Evolutionary conservation across 208 protist species (phyloP).

Genomic region (Leishmania arabica): DNA sequence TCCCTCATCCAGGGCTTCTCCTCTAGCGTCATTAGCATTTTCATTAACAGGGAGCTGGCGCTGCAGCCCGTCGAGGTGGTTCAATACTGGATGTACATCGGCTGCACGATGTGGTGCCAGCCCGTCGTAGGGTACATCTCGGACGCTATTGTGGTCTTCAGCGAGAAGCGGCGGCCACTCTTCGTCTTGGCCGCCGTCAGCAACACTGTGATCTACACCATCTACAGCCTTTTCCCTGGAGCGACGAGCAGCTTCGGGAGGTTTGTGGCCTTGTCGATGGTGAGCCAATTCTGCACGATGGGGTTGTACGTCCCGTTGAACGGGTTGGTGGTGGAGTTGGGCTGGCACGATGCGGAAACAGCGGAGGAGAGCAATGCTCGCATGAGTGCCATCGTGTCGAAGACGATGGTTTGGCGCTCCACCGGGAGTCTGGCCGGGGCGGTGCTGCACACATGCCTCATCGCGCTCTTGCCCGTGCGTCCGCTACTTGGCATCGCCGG

Average conservation of each 20-base stretch:
- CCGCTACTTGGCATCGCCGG: constrained; percentile 29
- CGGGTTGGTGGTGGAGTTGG: constrained; percentile 51
- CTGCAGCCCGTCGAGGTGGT: constrained; percentile 38
- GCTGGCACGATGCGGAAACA: constrained; percentile 42
- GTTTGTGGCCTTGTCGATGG: constrained; percentile 36
- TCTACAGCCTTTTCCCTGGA: constrained; percentile 18
- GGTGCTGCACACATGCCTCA: constrained; percentile 32
- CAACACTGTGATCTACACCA: constrained; percentile 35
- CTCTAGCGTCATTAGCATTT: constrained; percentile 30
- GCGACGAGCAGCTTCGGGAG: constrained; percentile 12
- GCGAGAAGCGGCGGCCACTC: constrained; percentile 48
- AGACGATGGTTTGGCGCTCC: constrained; percentile 55
- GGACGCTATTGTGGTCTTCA: constrained; percentile 35
- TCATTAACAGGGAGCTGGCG: constrained; percentile 35
- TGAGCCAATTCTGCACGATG: constrained; percentile 40
- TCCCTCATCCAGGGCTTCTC: constrained; percentile 40
- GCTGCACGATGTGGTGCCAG: constrained; percentile 33
- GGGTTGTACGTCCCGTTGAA: constrained; percentile 55
- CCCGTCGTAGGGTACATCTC: constrained; percentile 40
- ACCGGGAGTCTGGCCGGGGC: constrained; percentile 33
- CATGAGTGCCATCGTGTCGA: constrained; percentile 48
- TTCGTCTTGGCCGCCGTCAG: constrained; percentile 28
- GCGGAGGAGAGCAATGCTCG: constrained; percentile 41
- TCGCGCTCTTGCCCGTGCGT: constrained; percentile 12
- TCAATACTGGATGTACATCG: constrained; percentile 50